These are phyloP conservation scores for Candolleomyces eurysporus DNA, from an alignment of 768 basidiomycete genomes.

Conservation along the genomic window DNA sequence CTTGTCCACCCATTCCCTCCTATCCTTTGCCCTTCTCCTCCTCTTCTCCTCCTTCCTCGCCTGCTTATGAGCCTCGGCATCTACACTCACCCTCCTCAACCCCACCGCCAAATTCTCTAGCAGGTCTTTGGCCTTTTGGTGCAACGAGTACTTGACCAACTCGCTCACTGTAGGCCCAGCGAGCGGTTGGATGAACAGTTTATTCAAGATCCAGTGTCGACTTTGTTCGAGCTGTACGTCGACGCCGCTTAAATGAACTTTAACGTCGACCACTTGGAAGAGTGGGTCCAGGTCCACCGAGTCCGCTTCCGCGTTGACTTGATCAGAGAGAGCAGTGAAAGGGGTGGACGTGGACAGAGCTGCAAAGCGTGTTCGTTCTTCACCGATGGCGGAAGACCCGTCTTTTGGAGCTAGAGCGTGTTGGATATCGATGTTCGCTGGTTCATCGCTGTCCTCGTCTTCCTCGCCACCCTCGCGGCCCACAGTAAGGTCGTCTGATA, in stretches of 20 bases:
- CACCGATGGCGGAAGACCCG: neutral
- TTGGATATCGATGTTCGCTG: slow-evolving; percentile 11
- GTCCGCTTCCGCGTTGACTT: neutral
- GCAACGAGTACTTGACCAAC: slow-evolving; percentile 23
- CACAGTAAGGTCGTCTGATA: too few species aligned
- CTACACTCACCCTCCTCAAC: slow-evolving; percentile 22
- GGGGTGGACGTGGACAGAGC: neutral
- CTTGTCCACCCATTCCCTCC: slow-evolving; percentile 1
- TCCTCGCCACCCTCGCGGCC: too few species aligned
- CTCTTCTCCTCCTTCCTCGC: slow-evolving; percentile 9
- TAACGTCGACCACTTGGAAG: slow-evolving; percentile 31
- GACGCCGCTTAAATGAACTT: slow-evolving; percentile 25
- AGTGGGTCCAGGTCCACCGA: slow-evolving; percentile 17
- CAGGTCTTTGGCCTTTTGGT: slow-evolving; percentile 23
- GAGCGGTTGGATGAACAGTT: slow-evolving; percentile 32
- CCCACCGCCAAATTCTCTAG: slow-evolving; percentile 26
- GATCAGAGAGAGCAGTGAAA: neutral
- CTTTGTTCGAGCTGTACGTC: slow-evolving; percentile 31
- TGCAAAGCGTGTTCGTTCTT: neutral
- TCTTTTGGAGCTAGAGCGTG: neutral
- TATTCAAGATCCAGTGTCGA: slow-evolving; percentile 40
- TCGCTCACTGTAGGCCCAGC: slow-evolving; percentile 28
- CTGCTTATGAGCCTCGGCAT: slow-evolving; percentile 18
- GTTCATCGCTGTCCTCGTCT: slow-evolving; percentile 6
- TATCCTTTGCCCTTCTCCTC: neutral